Base-by-base conservation (phyloP, 1,284 basidiomycete genomes). In the Rhizoctonia solani region DNA sequence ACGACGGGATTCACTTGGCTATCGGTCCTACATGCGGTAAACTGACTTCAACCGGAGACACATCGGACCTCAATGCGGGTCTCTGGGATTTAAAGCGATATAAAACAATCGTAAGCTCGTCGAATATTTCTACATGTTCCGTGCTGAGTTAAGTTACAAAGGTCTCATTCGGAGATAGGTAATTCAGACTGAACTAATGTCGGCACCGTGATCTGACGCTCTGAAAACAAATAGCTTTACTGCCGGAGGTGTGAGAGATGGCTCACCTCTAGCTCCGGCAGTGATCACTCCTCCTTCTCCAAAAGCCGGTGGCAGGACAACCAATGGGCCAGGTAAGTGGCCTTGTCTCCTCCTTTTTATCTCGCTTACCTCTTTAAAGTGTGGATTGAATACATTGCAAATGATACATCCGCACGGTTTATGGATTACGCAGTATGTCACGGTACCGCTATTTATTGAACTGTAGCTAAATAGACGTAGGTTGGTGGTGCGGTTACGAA, bases 21-120 rank as follows among this genome's bases (percentile, higher is more conserved):
- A 54, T 69, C 16, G 54, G 65, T 16, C 54, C 68, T 29, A 58
- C 63, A n/a, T 69, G 65, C 44, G 65, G 65, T 34, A 67, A 27
- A 34, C 25, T 67, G 42, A 56, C 54, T 19, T 19, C 58, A 23
- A 55, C 34, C 19, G 59, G 59, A 13, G 74, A 69, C 6, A 74
- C 77, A 16, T 77, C 78, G 13, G 79, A 83, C 67, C 75, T 83
- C 34, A 84, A 82, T 47, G 77, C 77, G 0, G 82, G 82, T 0
- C 68, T 83, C 19, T 47, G 27, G 21, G 68, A 74, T 16, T 72
- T 82, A 46, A 61, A 68, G 2, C 69, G 65, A 1, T 79, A 79
- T 66, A 77, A 77, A 66, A 82, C 78, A 0, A 80, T 84, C 21
- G 80, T 83, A 23, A 1, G 58, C 37, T 13, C 19, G 9, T 16